phyloP scores from a whole-genome alignment of 768 basidiomycete genomes.

The Mrakia frigida region DNA sequence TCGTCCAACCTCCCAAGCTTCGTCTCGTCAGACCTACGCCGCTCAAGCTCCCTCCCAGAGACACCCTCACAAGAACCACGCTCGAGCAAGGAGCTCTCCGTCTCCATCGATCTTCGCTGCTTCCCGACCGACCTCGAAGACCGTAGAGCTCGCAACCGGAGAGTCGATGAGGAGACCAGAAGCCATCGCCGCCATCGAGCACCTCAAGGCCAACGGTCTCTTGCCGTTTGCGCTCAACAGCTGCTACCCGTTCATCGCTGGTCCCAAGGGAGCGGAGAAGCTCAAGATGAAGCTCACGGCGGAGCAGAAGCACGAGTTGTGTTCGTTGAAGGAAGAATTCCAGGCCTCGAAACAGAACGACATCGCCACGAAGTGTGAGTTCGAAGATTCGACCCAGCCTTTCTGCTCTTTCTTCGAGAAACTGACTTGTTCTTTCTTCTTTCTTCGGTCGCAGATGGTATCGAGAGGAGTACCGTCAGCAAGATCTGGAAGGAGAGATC shows the following conservation, averaged over 20 bases:
- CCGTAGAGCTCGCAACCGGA: neutral
- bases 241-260: neutral
- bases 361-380: constrained; percentile 57
- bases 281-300: constrained; percentile 54
- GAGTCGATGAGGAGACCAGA: constrained; percentile 5
- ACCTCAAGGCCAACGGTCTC: neutral
- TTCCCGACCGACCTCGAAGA: neutral
- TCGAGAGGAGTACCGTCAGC: constrained; percentile 88
- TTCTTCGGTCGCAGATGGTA: constrained; percentile 48
- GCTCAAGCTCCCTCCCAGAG: neutral
- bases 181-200: constrained; percentile 4
- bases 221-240: neutral
- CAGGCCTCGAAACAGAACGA: constrained; percentile 75
- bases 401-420: neutral
- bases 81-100: constrained; percentile 6
- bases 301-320: constrained; percentile 69
- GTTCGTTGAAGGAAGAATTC: constrained; percentile 58
- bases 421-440: neutral
- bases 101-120: neutral
- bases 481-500: constrained; percentile 81
- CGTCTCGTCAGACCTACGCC: constrained; percentile 2
- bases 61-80: constrained; percentile 1
- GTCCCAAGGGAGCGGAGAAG: constrained; percentile 20
- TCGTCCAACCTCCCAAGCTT: neutral
- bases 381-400: neutral